Evolutionary conservation across 2,329 filamentous ascomycete species (phyloP), one percentile per base, ranked within the genome.

Genomic region (Sporothrix inflata): DNA sequence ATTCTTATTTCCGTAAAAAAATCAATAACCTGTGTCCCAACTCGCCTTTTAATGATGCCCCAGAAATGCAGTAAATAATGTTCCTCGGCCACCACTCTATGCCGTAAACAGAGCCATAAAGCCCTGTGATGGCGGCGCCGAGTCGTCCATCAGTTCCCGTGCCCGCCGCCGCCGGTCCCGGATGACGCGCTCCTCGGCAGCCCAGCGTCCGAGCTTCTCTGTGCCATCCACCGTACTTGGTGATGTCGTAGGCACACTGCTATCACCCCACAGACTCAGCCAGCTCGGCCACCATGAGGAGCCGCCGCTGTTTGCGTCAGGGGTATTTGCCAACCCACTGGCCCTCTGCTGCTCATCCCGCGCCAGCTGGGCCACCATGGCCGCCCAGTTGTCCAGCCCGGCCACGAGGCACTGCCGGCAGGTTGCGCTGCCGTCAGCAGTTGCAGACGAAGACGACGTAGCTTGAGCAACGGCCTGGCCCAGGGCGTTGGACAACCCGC

Each of bases 361-460:
- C 34, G 87, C 88, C 63, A 97, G 84, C 72, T 86, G 85, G 12
- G 84, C 84, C 24, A 96, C 90, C 92, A 98, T 98, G 38, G 85
- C 87, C 63, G 87, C 87, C 94, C 94, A 97, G 79, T 97, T 97
- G 6, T 87, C 86, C 0, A 97, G 84, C 0, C 93, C 93, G 2
- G 92, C 89, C 72, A 88, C 84, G 6, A 97, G 86, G 78, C 95
- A 98, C 76, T 95, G 87, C 45, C 88, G 88, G 79, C 94, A 97
- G 51, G 88, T 89, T 74, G 87, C 86, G 75, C 84, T 85, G 4
- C 85, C 84, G 81, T 77, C 53, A 24, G 34, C 12, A 5, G 49
- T 11, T 3, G 60, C 49, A 3, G 71, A 47, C 60, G 27, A 38
- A 16, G 51, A 63, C 8, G 40, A 49, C 57, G 69, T 55, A 34